These are phyloP conservation scores for Trichoderma virens DNA, from an alignment of 495 filamentous ascomycete genomes.

Conservation along the genomic window DNA sequence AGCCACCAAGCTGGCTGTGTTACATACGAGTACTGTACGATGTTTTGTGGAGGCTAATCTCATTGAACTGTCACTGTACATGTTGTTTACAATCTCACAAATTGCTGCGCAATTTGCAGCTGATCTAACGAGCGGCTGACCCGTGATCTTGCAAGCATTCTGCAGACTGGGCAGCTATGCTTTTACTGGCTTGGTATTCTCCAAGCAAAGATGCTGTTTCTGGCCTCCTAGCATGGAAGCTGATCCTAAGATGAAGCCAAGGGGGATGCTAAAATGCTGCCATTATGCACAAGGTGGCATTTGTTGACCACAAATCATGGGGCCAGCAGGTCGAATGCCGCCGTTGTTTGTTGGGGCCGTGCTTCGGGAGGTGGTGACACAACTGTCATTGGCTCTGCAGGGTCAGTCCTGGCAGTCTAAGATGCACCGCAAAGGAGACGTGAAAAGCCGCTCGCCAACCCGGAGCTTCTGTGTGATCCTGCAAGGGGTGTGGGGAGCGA, in stretches of 20 bases:
- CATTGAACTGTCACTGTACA: too few relatives aligned
- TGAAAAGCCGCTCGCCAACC: neutral
- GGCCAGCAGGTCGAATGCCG: constrained; percentile 2
- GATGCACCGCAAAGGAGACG: neutral
- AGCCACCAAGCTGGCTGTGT: too few relatives aligned
- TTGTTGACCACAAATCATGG: neutral
- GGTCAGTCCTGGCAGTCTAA: neutral
- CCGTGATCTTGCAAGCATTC: too few relatives aligned
- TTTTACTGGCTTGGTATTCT: too few relatives aligned
- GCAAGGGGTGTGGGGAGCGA: constrained; percentile 5
- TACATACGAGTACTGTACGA: too few relatives aligned
- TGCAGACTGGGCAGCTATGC: too few relatives aligned
- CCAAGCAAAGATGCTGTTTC: too few relatives aligned
- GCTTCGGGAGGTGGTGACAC: neutral
- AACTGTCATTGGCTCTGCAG: neutral
- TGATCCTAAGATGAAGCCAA: neutral
- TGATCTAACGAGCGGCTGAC: too few relatives aligned
- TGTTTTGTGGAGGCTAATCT: too few relatives aligned
- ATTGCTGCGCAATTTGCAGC: too few relatives aligned
- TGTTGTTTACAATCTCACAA: too few relatives aligned
- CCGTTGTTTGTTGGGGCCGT: constrained; percentile 1
- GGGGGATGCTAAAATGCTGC: neutral
- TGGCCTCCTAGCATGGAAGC: too few relatives aligned
- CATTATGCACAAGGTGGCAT: neutral
- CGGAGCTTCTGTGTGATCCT: neutral